A percentile compares a stretch with the other conserved stretches of the same genome.
phyloP scores from a whole-genome alignment of 73 alveolate genomes.

The Tetrahymena thermophila region DNA sequence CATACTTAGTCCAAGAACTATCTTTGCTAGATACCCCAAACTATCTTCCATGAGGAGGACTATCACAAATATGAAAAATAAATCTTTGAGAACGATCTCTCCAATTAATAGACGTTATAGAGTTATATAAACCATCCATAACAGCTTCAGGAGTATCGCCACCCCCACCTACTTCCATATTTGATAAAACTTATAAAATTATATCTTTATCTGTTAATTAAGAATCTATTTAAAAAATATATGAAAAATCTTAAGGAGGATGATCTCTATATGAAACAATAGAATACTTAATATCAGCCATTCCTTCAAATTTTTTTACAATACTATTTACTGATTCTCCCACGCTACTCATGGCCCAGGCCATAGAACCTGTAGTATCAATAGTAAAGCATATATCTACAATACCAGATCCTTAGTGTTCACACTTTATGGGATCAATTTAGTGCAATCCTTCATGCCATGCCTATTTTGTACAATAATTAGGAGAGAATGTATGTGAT shows the following conservation, averaged over 20 bases:
- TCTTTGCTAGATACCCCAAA: not conserved
- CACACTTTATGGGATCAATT: not conserved
- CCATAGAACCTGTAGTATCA: not conserved
- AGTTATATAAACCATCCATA: not conserved
- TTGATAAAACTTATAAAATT: no score
- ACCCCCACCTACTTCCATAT: not conserved
- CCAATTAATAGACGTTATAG: not conserved
- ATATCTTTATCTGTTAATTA: not conserved
- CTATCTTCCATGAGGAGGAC: not conserved
- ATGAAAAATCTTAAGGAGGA: not conserved
- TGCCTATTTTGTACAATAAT: not conserved
- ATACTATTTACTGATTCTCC: not conserved
- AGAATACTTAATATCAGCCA: not conserved
- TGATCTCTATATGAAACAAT: not conserved
- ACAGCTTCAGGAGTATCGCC: not conserved
- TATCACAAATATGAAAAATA: not conserved
- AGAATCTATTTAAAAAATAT: not conserved
- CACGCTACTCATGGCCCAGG: not conserved
- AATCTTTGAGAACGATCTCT: not conserved
- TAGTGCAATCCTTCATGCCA: not conserved
- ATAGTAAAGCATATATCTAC: not conserved
- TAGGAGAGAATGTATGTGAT: not conserved
- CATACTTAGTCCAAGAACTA: not conserved
- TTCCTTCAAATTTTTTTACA: not conserved
- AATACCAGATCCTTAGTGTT: not conserved